A percentile compares a stretch with the other conserved stretches of the same genome.
Evolutionary conservation across 1,284 basidiomycete species (phyloP).

Genomic region (Termitomyces sp.): DNA sequence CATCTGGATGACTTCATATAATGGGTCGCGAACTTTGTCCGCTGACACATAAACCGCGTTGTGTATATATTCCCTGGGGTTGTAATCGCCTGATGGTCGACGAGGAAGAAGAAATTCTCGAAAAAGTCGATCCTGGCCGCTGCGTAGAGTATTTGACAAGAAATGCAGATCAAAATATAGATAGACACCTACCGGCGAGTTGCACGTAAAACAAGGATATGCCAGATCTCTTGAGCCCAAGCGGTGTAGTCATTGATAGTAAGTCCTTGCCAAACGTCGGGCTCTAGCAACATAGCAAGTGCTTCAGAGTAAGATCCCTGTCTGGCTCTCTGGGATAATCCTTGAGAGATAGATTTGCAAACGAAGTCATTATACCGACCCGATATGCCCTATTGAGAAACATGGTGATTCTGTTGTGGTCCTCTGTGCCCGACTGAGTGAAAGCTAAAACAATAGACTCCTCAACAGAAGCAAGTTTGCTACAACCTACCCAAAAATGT

Average conservation of each 20-base stretch:
- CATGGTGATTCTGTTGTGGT: constrained; percentile 58
- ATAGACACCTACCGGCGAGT: constrained; percentile 50
- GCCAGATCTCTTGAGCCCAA: constrained; percentile 75
- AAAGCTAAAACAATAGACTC: constrained; percentile 68
- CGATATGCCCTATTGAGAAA: constrained; percentile 59
- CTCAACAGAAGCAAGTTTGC: constrained; percentile 57
- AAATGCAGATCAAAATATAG: background rate
- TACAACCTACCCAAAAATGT: constrained; percentile 48
- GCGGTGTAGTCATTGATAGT: constrained; percentile 55
- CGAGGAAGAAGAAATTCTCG: constrained; percentile 59
- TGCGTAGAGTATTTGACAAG: constrained; percentile 17
- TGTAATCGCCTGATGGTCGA: constrained; percentile 47
- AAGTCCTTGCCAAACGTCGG: constrained; percentile 65
- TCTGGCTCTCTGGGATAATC: constrained; percentile 51
- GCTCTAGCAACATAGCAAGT: constrained; percentile 59
- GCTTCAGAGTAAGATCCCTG: constrained; percentile 62
- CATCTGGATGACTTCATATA: constrained; percentile 61
- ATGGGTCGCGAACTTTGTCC: constrained; percentile 54
- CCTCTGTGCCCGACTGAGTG: constrained; percentile 49
- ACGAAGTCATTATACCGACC: constrained; percentile 34
- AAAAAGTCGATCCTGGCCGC: constrained; percentile 59
- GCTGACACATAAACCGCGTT: constrained; percentile 24
- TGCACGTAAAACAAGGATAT: constrained; percentile 61
- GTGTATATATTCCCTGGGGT: constrained; percentile 48
- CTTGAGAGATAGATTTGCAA: background rate